Evolutionary conservation across 2,329 filamentous ascomycete genomes (phyloP).

Genomic region (Fusarium drepaniforme): DNA sequence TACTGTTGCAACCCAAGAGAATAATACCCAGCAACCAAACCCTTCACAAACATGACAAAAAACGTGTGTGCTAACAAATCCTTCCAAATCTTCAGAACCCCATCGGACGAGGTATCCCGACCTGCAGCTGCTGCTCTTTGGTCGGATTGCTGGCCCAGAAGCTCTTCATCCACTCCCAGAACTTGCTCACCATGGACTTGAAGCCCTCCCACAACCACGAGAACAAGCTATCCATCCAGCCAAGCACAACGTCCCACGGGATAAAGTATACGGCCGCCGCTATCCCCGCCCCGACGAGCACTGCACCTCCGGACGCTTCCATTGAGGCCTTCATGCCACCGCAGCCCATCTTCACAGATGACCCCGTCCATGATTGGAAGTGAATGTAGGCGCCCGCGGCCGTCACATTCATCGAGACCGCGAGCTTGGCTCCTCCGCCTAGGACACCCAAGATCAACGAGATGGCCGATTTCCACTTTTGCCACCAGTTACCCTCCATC

Average conservation of each 20-base stretch:
- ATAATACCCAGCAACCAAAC: not conserved
- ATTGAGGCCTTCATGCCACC: not conserved
- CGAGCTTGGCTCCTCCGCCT: not conserved
- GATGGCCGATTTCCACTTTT: not conserved
- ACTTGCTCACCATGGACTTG: not conserved
- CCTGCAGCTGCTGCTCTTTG: not conserved
- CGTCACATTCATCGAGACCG: not conserved
- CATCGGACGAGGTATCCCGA: not conserved
- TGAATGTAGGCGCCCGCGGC: not conserved
- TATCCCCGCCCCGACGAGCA: not conserved
- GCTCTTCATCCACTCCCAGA: not conserved
- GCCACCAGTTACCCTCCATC: not conserved
- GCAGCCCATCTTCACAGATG: not conserved
- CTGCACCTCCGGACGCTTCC: not conserved
- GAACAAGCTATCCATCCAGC: not conserved
- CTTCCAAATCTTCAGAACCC: not conserved
- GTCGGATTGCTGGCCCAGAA: not conserved
- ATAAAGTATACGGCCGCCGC: not conserved
- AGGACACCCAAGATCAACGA: not conserved
- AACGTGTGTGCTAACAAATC: not conserved
- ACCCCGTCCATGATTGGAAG: not conserved
- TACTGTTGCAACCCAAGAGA: conserved; percentile 1
- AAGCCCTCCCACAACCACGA: not conserved
- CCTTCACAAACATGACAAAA: not conserved
- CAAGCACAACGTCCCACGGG: not conserved